Evolutionary conservation across 78 protist species (phyloP).

Genomic region (Dictyostelium intermedium): DNA sequence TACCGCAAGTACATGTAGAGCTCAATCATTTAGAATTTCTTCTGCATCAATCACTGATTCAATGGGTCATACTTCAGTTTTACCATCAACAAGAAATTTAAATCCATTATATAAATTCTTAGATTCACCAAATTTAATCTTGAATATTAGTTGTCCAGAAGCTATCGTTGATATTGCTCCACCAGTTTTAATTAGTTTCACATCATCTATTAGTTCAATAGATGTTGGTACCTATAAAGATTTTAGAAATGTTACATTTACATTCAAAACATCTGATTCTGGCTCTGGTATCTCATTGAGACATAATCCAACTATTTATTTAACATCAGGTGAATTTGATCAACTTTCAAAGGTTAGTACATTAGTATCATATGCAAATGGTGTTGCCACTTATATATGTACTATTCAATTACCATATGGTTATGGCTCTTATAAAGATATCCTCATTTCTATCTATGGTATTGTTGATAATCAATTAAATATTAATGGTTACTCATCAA

Average conservation of each 20-base stretch:
- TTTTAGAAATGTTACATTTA: background rate
- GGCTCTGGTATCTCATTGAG: constrained; percentile 15
- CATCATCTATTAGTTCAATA: background rate
- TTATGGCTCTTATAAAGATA: background rate
- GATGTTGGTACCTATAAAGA: background rate
- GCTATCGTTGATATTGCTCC: background rate
- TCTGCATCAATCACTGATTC: background rate
- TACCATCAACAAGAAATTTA: background rate
- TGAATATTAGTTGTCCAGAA: background rate
- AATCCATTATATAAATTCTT: background rate
- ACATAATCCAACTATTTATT: constrained; percentile 21
- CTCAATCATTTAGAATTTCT: background rate
- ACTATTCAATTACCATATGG: constrained; percentile 38
- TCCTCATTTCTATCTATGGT: constrained; percentile 26
- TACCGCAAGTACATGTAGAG: background rate
- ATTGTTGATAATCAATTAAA: constrained; percentile 15
- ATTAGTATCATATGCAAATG: background rate
- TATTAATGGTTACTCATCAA: constrained; percentile 28
- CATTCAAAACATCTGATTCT: background rate
- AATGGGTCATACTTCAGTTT: background rate
- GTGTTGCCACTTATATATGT: constrained; percentile 19
- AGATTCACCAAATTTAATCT: background rate
- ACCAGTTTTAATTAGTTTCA: background rate
- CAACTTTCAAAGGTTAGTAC: background rate
- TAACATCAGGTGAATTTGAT: background rate